Evolutionary conservation across 1,284 basidiomycete species (phyloP), one percentile per base, ranked within the genome.

Genomic region (Laetiporus sulphureus): DNA sequence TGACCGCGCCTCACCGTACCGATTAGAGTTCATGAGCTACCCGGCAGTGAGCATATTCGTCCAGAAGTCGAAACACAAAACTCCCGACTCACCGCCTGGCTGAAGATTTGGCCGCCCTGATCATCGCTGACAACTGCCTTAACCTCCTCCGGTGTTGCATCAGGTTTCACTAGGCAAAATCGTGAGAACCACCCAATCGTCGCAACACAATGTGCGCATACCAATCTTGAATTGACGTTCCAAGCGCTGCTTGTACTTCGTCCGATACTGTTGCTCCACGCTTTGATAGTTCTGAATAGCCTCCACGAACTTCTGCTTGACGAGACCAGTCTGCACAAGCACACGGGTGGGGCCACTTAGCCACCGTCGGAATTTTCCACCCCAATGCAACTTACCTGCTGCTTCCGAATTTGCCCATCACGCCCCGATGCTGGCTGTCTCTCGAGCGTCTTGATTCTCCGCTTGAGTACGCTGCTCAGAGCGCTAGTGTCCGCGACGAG

Each of bases 151-250:
- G 88, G 87, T 4, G 91, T 81, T 5, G 95, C 95, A 64, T 96
- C 87, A 15, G 94, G 95, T 67, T 97, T 97, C 48, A 96, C 92
- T 83, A 50, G 20, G 44, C 42, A 39, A 32, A 12, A 2, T 20
- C 47, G 12, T 37, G 21, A 19, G 29, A 6, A n/a, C 10, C 10
- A n/a, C 2, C 16, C 15, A 38, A 24, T 22, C 25, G 39, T n/a
- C 40, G 20, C 27, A 19, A 20, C 6, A 20, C 23, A 35, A 36
- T 21, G 27, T 12, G 36, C 24, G 67, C 75, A 7, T 41, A 85
- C 86, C 86, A 54, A 99, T 99, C 68, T 85, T 91, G 72, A 87
- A 95, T 68, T 99, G 96, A 49, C 96, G 79, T 68, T 95, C 94
- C 71, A 95, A 83, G 34, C 93, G 76, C 62, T 94, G 90, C 66